Evolutionary conservation across 495 filamentous ascomycete genomes (phyloP), one percentile per base, ranked within the genome.

Genomic region (Hamigera avellanea): DNA sequence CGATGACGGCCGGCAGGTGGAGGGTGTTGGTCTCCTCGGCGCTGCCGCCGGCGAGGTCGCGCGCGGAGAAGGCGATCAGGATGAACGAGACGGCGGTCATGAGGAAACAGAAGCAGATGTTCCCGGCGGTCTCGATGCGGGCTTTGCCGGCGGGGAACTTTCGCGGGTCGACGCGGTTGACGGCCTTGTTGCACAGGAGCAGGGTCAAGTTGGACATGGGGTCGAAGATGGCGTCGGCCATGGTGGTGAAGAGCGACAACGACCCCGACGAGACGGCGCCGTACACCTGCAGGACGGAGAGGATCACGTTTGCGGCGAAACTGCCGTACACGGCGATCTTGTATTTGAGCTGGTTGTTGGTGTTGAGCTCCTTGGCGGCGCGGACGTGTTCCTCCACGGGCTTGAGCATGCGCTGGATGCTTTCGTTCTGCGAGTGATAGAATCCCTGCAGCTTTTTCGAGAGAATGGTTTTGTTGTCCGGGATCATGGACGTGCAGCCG

Each of bases 211-310:
- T 96, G 52, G 81, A 86, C 54, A 93, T 48, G 12, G 93, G 93
- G 55, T 98, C 91, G 63, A 98, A 98, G 44, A 98, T 71, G 16
- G 89, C 80, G 58, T 98, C 91, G 23, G 88, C 91, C 83, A 94
- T 94, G 35, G 93, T 98, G 6, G 91, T 95, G 68, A 96, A 95
- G 33, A 98, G 76, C 4, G 89, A 95, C 26, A 96, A 72, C 5
- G 86, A 95, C 14, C 79, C 76, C 2, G 86, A 93, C 1, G 84
- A 78, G 21, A 81, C 72, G 34, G 91, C 91, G 19, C 77, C 91
- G 61, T 94, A 98, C 26, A 95, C 61, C 49, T 98, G 91, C 3
- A 98, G 66, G 6, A 71, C 59, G 6, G 86, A 74, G 2, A 98
- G 69, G 25, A 82, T 34, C 21, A 95, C 51, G 52, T 96, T 98